These are phyloP conservation scores for Serpula lacrymans DNA, from an alignment of 768 basidiomycete species.

Conservation along the genomic window DNA sequence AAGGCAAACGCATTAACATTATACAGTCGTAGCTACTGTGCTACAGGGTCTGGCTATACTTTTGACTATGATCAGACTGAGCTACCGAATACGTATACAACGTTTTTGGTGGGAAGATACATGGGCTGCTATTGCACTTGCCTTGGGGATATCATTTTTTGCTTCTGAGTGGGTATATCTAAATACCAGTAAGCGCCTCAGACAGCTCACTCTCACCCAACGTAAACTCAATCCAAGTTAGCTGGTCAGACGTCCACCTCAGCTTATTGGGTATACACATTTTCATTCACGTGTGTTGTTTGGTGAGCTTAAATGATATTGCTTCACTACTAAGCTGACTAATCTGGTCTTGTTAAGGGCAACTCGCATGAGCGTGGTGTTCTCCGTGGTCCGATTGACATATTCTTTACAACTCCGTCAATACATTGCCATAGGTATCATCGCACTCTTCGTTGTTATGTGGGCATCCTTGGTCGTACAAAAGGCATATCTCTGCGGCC, in stretches of 20 bases:
- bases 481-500: slow-evolving; percentile 3
- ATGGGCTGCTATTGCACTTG: slow-evolving; percentile 12
- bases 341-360: slow-evolving; percentile 11
- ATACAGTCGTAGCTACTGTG: slow-evolving; percentile 1
- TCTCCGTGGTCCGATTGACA: slow-evolving; percentile 21
- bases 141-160: slow-evolving; percentile 10
- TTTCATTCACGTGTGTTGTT: slow-evolving; percentile 20
- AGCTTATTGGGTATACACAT: slow-evolving; percentile 17
- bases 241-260: slow-evolving; percentile 8
- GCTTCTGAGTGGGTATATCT: slow-evolving; percentile 13
- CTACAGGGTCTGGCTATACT: slow-evolving; percentile 15
- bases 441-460: slow-evolving; percentile 12
- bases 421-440: slow-evolving; percentile 1
- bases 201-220: too few species aligned
- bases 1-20: too few species aligned
- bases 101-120: slow-evolving; percentile 25
- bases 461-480: slow-evolving; percentile 9
- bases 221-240: neutral
- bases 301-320: slow-evolving; percentile 5
- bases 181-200: too few species aligned
- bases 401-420: slow-evolving; percentile 11
- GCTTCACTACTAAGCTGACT: neutral
- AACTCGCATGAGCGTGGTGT: slow-evolving; percentile 21
- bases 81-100: slow-evolving; percentile 10
- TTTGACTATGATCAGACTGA: slow-evolving; percentile 14